Evolutionary conservation across 2,329 filamentous ascomycete species (phyloP).

Genomic region (Colletotrichum caudatum): DNA sequence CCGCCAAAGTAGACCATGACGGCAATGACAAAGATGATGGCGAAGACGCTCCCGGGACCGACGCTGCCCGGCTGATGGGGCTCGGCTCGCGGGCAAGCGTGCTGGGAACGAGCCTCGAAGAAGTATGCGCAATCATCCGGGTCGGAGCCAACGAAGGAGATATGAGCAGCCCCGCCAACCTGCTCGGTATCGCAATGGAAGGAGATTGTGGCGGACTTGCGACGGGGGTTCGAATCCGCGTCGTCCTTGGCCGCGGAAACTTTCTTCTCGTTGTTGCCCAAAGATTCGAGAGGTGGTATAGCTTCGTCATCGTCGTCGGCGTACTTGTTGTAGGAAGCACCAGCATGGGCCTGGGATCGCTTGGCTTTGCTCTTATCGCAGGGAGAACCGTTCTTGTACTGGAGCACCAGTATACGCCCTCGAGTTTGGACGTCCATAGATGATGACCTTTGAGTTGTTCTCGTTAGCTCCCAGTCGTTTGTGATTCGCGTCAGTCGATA

Average conservation of each 20-base stretch:
- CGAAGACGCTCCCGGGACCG: conserved; percentile 83
- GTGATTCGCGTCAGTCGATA: conserved; percentile 20
- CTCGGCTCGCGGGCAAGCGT: conserved; percentile 78
- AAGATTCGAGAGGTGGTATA: conserved; percentile 46
- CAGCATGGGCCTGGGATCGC: conserved; percentile 46
- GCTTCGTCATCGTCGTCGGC: conserved; percentile 53
- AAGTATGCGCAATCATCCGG: conserved; percentile 95
- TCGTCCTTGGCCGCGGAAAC: conserved; percentile 52
- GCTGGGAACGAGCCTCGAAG: conserved; percentile 89
- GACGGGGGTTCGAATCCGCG: conserved; percentile 53
- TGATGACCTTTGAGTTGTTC: conserved; percentile 60
- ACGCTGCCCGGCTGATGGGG: conserved; percentile 79
- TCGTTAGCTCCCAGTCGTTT: background rate
- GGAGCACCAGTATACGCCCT: conserved; percentile 80
- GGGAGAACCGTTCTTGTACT: conserved; percentile 82
- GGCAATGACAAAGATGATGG: conserved; percentile 82
- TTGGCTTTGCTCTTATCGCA: conserved; percentile 67
- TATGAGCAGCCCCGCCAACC: conserved; percentile 72
- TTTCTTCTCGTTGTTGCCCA: conserved; percentile 44
- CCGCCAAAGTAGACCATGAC: conserved; percentile 90
- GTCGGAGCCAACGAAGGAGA: conserved; percentile 86
- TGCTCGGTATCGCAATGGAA: conserved; percentile 93
- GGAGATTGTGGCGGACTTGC: conserved; percentile 88
- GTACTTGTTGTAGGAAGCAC: conserved; percentile 45
- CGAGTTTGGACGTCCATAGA: conserved; percentile 67